Evolutionary conservation across 2,329 filamentous ascomycete genomes (phyloP).

Genomic region (Kalaharituber pfeilii): DNA sequence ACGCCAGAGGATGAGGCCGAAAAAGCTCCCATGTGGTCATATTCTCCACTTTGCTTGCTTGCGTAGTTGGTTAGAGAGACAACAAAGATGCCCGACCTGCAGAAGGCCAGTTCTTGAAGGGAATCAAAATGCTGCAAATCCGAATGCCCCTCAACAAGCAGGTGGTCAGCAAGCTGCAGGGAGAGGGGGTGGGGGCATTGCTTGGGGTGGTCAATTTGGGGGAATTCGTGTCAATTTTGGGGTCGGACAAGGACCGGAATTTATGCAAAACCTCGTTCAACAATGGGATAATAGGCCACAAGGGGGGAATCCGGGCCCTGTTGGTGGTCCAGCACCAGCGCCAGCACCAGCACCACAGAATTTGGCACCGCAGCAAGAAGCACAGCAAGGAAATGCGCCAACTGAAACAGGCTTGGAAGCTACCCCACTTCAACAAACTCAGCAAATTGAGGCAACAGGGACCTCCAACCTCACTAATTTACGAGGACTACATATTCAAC

Average conservation of each 20-base stretch:
- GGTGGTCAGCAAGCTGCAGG: conserved; percentile 12
- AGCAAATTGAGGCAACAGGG: neutral
- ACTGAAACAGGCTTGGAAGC: neutral
- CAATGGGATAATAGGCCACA: conserved; percentile 5
- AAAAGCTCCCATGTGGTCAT: conserved; percentile 92
- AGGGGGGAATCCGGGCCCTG: neutral
- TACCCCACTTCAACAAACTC: neutral
- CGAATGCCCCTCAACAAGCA: conserved; percentile 21
- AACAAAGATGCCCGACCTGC: conserved; percentile 94
- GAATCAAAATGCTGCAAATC: conserved; percentile 23
- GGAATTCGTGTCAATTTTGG: conserved; percentile 16
- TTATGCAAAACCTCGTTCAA: conserved; percentile 14
- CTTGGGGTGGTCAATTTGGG: conserved; percentile 20
- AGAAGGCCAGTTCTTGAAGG: conserved; percentile 56
- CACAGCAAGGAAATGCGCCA: neutral
- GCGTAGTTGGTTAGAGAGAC: conserved; percentile 90
- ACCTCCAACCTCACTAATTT: neutral
- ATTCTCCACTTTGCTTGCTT: conserved; percentile 88
- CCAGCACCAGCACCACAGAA: conserved; percentile 6
- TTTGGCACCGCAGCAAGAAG: conserved; percentile 5
- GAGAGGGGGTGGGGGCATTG: conserved; percentile 12
- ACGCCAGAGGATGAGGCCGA: conserved; percentile 70
- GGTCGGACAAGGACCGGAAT: conserved; percentile 14
- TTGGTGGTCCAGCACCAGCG: conserved; percentile 9
- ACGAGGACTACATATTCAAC: neutral